Evolutionary conservation across 495 filamentous ascomycete species (phyloP).

Genomic region (Acidomyces sp.): DNA sequence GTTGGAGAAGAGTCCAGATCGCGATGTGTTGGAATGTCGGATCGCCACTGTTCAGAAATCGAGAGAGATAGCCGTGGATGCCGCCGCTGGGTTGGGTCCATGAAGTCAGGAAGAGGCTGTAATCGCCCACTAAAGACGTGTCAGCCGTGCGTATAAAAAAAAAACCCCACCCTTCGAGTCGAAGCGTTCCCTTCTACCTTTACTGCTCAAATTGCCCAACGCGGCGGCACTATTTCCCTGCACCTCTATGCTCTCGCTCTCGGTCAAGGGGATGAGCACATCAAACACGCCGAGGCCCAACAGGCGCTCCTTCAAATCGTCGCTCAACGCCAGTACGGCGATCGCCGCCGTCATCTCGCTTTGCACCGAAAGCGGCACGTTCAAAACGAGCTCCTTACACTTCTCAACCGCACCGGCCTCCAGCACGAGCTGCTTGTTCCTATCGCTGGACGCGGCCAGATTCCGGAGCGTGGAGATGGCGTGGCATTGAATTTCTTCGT

Average conservation of each 20-base stretch:
- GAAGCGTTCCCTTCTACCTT: conserved; percentile 52
- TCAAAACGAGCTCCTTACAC: conserved; percentile 89
- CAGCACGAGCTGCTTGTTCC: conserved; percentile 90
- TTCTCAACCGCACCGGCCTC: conserved; percentile 96
- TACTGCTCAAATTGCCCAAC: conserved; percentile 87
- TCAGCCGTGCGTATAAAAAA: conserved; percentile 1
- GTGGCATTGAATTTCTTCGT: conserved; percentile 97
- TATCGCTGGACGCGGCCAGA: conserved; percentile 87
- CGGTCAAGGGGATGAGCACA: conserved; percentile 87
- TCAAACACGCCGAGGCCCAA: conserved; percentile 93
- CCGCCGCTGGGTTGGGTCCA: conserved; percentile 88
- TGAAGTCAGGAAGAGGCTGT: conserved; percentile 85
- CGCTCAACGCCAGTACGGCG: conserved; percentile 89
- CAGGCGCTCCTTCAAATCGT: conserved; percentile 85
- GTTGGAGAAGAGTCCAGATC: conserved; percentile 92
- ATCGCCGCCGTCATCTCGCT: conserved; percentile 99
- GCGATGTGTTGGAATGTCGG: conserved; percentile 98
- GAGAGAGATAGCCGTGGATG: conserved; percentile 84
- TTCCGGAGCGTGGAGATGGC: conserved; percentile 95
- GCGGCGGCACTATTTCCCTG: conserved; percentile 97
- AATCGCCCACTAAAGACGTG: conserved; percentile 64
- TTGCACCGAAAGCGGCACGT: conserved; percentile 87
- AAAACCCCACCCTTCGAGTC: neutral
- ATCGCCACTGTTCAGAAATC: conserved; percentile 87
- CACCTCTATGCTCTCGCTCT: conserved; percentile 90